Conservation (phyloP, 208 protist genomes). For the Trypanosomatidae sp. region DNA sequence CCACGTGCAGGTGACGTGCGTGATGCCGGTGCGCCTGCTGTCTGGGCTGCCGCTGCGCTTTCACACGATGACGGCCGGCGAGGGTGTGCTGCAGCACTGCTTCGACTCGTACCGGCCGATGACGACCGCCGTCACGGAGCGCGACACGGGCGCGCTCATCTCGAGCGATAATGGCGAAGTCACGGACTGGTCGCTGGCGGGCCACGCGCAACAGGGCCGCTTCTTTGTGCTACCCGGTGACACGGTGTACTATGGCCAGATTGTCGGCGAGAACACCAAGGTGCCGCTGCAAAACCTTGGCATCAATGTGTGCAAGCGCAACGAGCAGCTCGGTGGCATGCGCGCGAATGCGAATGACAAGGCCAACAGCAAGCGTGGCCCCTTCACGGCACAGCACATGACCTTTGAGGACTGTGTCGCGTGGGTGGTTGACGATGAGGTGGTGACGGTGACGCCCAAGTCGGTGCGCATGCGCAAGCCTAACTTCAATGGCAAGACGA, state of each 20-base stretch:
- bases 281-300: slow-evolving; percentile 79
- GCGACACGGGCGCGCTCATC: slow-evolving; percentile 80
- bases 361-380: slow-evolving; percentile 36
- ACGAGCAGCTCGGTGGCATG: slow-evolving; percentile 84
- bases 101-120: slow-evolving; percentile 80
- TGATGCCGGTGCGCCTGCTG: slow-evolving; percentile 84
- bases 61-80: slow-evolving; percentile 76
- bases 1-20: slow-evolving; percentile 66
- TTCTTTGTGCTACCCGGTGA: slow-evolving; percentile 85
- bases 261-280: slow-evolving; percentile 85
- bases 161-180: slow-evolving; percentile 74
- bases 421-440: slow-evolving; percentile 82
- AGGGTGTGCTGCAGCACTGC: slow-evolving; percentile 80
- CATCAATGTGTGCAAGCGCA: slow-evolving; percentile 83
- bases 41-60: slow-evolving; percentile 70
- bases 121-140: slow-evolving; percentile 35
- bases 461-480: slow-evolving; percentile 87
- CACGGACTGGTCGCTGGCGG: slow-evolving; percentile 77
- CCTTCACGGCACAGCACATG: slow-evolving; percentile 36
- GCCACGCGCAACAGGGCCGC: slow-evolving; percentile 52
- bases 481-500: slow-evolving; percentile 83
- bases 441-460: slow-evolving; percentile 87
- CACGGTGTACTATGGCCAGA: slow-evolving; percentile 82
- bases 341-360: slow-evolving; percentile 87
- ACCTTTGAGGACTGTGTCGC: slow-evolving; percentile 83